A percentile compares a stretch with the other conserved stretches of the same genome.
Conservation (phyloP, 106 monocot species). For the Alisma plantagoaquatica region DNA sequence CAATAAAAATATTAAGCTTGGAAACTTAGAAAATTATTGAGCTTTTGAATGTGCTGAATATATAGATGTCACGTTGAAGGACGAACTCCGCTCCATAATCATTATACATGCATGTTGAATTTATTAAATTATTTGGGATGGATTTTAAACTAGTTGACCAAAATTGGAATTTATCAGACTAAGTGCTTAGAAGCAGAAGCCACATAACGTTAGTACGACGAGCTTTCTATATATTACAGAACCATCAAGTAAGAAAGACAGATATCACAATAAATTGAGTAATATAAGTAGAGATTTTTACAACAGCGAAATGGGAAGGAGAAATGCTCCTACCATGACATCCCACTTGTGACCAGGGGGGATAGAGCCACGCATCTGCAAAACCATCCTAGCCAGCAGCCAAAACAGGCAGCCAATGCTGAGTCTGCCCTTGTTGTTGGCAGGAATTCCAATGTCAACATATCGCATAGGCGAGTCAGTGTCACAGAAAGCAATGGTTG, state of each 20-base stretch:
- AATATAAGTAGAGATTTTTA: too few relatives aligned
- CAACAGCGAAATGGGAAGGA: too few relatives aligned
- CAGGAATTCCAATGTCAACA: constrained; percentile 90
- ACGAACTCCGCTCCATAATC: background rate
- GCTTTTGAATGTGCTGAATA: background rate
- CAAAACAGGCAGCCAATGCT: constrained; percentile 90
- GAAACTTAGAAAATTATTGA: background rate
- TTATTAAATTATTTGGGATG: too few relatives aligned
- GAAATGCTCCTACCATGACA: constrained; percentile 86
- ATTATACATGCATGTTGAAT: too few relatives aligned
- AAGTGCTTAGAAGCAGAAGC: too few relatives aligned
- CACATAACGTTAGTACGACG: too few relatives aligned
- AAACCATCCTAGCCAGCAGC: constrained; percentile 87
- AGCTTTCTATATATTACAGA: too few relatives aligned
- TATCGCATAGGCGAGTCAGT: constrained; percentile 86
- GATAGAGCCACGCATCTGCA: constrained; percentile 81
- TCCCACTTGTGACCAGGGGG: constrained; percentile 71
- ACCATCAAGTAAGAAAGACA: too few relatives aligned
- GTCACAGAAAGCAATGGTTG: constrained; percentile 84
- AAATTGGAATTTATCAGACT: too few relatives aligned
- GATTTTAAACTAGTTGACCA: too few relatives aligned
- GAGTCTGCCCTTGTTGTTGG: constrained; percentile 87
- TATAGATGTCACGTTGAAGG: background rate
- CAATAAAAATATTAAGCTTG: too few relatives aligned
- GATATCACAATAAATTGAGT: too few relatives aligned